These are phyloP conservation scores for Salix purpurea DNA, from an alignment of 345 rosid species.

Conservation along the genomic window DNA sequence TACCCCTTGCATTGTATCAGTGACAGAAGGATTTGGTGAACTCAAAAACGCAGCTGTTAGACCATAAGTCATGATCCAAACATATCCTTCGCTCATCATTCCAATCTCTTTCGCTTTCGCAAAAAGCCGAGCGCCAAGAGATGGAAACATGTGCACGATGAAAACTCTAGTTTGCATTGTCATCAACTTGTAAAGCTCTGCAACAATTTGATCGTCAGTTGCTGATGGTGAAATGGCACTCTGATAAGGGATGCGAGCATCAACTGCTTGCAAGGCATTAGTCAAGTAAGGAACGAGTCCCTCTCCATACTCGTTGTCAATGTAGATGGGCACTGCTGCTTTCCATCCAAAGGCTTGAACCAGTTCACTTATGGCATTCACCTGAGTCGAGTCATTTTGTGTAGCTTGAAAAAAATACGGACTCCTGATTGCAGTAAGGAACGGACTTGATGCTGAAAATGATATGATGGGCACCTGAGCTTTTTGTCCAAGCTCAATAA, in stretches of 20 bases:
- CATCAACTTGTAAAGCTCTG: constrained; percentile 43
- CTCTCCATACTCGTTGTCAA: constrained; percentile 35
- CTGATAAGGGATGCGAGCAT: constrained; percentile 17
- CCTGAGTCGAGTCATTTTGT: constrained; percentile 40
- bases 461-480: constrained; percentile 52
- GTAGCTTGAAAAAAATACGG: constrained; percentile 43
- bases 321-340: constrained; percentile 33
- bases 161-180: constrained; percentile 55
- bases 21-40: not conserved
- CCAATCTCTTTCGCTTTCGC: constrained; percentile 36
- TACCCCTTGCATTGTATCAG: constrained; percentile 39
- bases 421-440: constrained; percentile 21
- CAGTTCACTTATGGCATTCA: constrained; percentile 35
- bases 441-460: constrained; percentile 41
- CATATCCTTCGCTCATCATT: constrained; percentile 59
- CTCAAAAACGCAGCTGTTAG: constrained; percentile 6
- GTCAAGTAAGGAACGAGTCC: constrained; percentile 37
- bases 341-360: constrained; percentile 45
- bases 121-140: constrained; percentile 35
- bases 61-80: constrained; percentile 47
- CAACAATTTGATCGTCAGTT: constrained; percentile 34
- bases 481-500: constrained; percentile 25
- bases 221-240: constrained; percentile 33
- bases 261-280: constrained; percentile 31
- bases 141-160: constrained; percentile 37